Evolutionary conservation across 306 rosid species (phyloP).

Genomic region (Lathyrus sativus): DNA sequence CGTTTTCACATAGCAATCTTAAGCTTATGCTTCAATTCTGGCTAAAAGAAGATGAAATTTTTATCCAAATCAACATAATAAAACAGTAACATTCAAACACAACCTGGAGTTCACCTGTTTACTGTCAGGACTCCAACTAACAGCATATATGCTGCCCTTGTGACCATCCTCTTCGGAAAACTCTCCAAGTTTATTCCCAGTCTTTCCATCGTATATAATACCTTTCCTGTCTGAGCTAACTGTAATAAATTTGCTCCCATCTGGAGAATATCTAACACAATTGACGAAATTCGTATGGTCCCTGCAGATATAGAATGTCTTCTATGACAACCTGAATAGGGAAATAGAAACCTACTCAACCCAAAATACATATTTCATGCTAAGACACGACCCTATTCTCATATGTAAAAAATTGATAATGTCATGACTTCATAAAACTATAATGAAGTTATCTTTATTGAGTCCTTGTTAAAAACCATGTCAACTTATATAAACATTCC

Average conservation of each 20-base stretch:
- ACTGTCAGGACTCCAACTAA: conserved; percentile 94
- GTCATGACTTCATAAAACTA: neutral
- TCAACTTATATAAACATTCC: neutral
- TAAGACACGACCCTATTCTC: conserved; percentile 20
- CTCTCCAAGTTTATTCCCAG: conserved; percentile 81
- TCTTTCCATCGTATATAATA: conserved; percentile 77
- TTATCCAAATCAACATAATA: conserved; percentile 20
- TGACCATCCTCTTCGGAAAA: conserved; percentile 80
- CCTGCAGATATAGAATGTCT: conserved; percentile 65
- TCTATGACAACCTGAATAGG: conserved; percentile 48
- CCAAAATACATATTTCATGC: conserved; percentile 34
- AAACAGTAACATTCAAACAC: conserved; percentile 26
- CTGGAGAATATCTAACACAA: conserved; percentile 87
- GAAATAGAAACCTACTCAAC: conserved; percentile 47
- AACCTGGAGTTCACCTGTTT: conserved; percentile 59
- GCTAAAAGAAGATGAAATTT: neutral
- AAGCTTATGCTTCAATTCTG: conserved; percentile 8
- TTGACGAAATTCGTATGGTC: conserved; percentile 92
- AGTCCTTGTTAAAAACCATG: conserved; percentile 1
- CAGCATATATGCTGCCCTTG: conserved; percentile 93
- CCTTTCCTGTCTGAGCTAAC: conserved; percentile 95
- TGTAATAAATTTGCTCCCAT: conserved; percentile 86
- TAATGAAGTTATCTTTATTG: conserved; percentile 19
- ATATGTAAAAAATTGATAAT: conserved; percentile 23
- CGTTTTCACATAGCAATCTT: neutral